Evolutionary conservation across 2,329 filamentous ascomycete species (phyloP).

Genomic region (Diaporthe sp.): DNA sequence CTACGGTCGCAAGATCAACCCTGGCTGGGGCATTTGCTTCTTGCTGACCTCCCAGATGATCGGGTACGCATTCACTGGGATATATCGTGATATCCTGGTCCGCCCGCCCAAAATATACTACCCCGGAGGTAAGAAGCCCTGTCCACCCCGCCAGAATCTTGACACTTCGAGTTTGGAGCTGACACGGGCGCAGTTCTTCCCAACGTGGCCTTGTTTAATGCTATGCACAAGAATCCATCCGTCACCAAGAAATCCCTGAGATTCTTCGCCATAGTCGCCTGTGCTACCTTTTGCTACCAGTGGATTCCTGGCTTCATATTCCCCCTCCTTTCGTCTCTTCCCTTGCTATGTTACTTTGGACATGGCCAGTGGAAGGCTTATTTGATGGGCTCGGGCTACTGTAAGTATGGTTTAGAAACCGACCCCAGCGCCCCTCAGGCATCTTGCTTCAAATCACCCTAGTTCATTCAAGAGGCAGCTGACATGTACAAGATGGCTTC

Average conservation of each 20-base stretch:
- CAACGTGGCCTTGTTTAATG: constrained; percentile 50
- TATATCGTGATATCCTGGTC: constrained; percentile 50
- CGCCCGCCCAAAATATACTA: constrained; percentile 51
- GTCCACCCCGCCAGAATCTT: background rate
- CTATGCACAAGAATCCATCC: constrained; percentile 49
- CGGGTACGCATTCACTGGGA: constrained; percentile 49
- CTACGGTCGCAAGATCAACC: constrained; percentile 47
- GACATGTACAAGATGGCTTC: constrained; percentile 44
- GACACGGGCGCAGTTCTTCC: constrained; percentile 43
- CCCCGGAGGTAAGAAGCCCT: constrained; percentile 41
- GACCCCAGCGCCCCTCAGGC: background rate
- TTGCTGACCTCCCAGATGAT: constrained; percentile 50
- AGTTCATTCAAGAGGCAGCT: background rate
- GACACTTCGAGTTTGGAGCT: background rate
- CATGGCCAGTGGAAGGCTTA: constrained; percentile 51
- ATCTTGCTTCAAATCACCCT: background rate
- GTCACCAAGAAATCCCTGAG: constrained; percentile 48
- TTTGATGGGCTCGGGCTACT: constrained; percentile 48
- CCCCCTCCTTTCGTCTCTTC: constrained; percentile 46
- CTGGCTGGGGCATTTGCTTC: constrained; percentile 49
- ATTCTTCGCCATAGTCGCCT: constrained; percentile 48
- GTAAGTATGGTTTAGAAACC: background rate
- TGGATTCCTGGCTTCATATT: constrained; percentile 52
- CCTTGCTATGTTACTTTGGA: constrained; percentile 50
- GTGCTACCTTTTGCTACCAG: constrained; percentile 49